Evolutionary conservation across 805 yeast genomes (phyloP), one percentile per base, ranked within the genome.

Genomic region (Yarrowia osloensis): DNA sequence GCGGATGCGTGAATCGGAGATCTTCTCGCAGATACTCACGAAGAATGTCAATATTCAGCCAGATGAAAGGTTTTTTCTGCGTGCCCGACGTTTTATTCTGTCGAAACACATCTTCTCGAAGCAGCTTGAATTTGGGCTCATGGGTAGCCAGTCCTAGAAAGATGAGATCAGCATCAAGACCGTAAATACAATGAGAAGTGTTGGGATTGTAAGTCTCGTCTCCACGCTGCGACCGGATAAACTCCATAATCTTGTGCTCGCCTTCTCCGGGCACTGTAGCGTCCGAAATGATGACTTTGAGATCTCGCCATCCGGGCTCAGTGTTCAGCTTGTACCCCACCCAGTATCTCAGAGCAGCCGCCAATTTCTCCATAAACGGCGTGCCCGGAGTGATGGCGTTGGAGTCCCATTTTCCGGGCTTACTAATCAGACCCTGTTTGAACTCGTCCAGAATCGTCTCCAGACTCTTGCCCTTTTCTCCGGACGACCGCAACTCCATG

Each of bases 261-360:
- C 99, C 99, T 82, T 95, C 99, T 70, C 99, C 99, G 1, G 99
- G 99, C 15, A 94, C 98, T 0, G 96, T 88, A 33, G 97, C 97
- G 76, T 94, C 99, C 73, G 96, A 89, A 54, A 95, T 88, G 26
- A 95, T 89, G 6, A 95, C 92, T 77, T 95, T 95, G 57, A 94
- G 79, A 68, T 88, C 83, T 52, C 87, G 87, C 99, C 99, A 95
- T 37, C 96, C 97, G 1, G 97, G 96, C 74, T 95, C 99, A 11
- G 84, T 84, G 40, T 91, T 83, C 40, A 95, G 80, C 76, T 95
- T 95, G 77, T 89, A 91, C 3, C 96, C 91, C 8, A 90, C 91
- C 97, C 98, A 95, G 76, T 91, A 95, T 69, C 95, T 81, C 70
- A 95, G 80, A 4, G 95, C 88, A 35, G 81, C 80, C 0, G 98